Evolutionary conservation across 768 basidiomycete species (phyloP).

Genomic region (Tylopilus vinaceipallidus): DNA sequence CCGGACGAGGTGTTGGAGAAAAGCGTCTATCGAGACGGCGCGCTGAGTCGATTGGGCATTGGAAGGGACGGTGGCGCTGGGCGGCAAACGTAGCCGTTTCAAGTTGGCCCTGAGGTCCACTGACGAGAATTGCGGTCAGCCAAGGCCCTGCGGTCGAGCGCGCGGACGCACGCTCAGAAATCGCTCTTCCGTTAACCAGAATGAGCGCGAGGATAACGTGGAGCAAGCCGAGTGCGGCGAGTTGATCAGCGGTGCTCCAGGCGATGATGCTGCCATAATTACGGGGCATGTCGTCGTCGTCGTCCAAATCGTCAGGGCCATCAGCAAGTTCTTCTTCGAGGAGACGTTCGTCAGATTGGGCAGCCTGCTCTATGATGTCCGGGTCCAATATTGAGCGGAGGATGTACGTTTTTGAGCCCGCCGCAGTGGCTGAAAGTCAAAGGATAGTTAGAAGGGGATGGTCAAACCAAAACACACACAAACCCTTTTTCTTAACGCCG

Average conservation of each 20-base stretch:
- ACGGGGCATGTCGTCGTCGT: conserved; percentile 48
- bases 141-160: too few relatives aligned
- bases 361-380: conserved; percentile 58
- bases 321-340: conserved; percentile 50
- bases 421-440: conserved; percentile 37
- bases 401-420: conserved; percentile 78
- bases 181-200: conserved; percentile 71
- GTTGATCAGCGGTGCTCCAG: conserved; percentile 67
- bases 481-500: conserved; percentile 69
- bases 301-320: conserved; percentile 44
- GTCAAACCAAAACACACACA: too few relatives aligned
- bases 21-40: conserved; percentile 57
- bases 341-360: conserved; percentile 43
- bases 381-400: conserved; percentile 72
- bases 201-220: conserved; percentile 82
- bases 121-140: conserved; percentile 27
- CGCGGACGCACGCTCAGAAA: conserved; percentile 69
- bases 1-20: conserved; percentile 59
- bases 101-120: conserved; percentile 73
- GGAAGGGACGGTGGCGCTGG: conserved; percentile 48
- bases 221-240: conserved; percentile 69
- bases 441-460: background rate
- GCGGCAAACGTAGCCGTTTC: conserved; percentile 63
- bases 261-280: conserved; percentile 70
- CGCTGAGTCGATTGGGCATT: conserved; percentile 49